Percentiles rank a stretch among this genome's conserved stretches.
Conservation (phyloP, 2,329 filamentous ascomycete species). For the Colletotrichum sp. region DNA sequence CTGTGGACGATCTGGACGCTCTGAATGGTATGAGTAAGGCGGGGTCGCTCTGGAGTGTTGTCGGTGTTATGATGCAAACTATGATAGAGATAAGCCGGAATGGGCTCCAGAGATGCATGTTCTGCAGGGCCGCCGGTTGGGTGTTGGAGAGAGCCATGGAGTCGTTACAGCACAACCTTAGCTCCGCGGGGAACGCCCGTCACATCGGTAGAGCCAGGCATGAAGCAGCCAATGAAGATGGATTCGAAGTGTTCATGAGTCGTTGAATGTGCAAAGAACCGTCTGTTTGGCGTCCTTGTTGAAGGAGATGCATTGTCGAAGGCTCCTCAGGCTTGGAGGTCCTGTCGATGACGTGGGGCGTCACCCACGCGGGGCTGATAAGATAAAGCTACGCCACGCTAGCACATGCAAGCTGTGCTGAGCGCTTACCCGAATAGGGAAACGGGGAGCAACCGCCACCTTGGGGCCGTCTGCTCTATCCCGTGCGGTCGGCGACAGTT, state of each 20-base stretch:
- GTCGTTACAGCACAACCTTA: neutral
- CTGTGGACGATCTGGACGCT: neutral
- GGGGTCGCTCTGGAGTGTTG: neutral
- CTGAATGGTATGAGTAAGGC: neutral
- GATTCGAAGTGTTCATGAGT: neutral
- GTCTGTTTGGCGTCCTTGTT: neutral
- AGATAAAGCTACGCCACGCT: slow-evolving; percentile 17
- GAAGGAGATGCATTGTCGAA: slow-evolving; percentile 2
- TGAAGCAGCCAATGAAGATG: neutral
- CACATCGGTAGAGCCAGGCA: neutral
- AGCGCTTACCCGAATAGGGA: slow-evolving; percentile 19
- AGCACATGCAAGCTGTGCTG: slow-evolving; percentile 19
- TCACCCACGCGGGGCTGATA: slow-evolving; percentile 17
- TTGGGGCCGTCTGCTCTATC: neutral
- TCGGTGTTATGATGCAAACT: slow-evolving; percentile 15
- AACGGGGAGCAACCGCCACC: slow-evolving; percentile 16
- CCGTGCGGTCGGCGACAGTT: neutral
- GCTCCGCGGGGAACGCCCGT: slow-evolving; percentile 10
- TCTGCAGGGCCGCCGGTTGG: slow-evolving; percentile 6
- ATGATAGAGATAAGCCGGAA: slow-evolving; percentile 20
- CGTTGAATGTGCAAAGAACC: neutral
- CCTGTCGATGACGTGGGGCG: slow-evolving; percentile 14
- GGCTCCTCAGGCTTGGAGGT: neutral
- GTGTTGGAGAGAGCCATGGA: neutral
- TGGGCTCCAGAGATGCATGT: slow-evolving; percentile 17